Conservation (phyloP, 805 yeast genomes). For the Lipomyces orientalis region DNA sequence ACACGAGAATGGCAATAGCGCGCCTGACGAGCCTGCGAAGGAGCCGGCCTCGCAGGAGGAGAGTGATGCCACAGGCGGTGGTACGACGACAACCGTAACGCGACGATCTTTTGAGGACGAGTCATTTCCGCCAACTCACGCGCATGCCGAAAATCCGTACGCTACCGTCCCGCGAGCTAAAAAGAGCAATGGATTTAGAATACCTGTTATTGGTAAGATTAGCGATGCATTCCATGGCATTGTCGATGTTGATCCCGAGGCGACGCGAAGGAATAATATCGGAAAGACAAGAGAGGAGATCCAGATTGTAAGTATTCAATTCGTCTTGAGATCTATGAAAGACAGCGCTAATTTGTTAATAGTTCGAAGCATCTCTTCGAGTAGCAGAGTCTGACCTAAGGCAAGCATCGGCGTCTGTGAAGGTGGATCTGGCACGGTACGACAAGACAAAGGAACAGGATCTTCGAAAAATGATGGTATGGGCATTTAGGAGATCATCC, state of each 20-base stretch:
- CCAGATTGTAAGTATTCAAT: slow-evolving; percentile 23
- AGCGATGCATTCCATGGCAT: slow-evolving; percentile 62
- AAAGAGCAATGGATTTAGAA: slow-evolving; percentile 52
- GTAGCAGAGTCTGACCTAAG: slow-evolving; percentile 61
- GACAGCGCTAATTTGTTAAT: background rate
- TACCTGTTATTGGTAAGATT: slow-evolving; percentile 60
- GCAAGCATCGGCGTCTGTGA: slow-evolving; percentile 54
- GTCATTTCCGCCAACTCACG: slow-evolving; percentile 39
- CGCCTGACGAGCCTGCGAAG: background rate
- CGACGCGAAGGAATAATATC: slow-evolving; percentile 60
- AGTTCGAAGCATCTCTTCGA: slow-evolving; percentile 54
- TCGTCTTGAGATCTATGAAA: background rate
- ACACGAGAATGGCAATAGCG: slow-evolving; percentile 12
- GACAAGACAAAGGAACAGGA: slow-evolving; percentile 57
- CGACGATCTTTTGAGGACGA: slow-evolving; percentile 28
- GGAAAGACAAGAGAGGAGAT: slow-evolving; percentile 55
- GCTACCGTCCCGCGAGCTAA: slow-evolving; percentile 35
- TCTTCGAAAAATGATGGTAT: slow-evolving; percentile 55
- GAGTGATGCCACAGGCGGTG: slow-evolving; percentile 1
- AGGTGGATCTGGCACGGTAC: slow-evolving; percentile 52
- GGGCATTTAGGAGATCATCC: background rate
- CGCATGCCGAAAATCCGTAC: slow-evolving; percentile 14
- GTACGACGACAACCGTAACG: background rate
- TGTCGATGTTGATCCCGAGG: slow-evolving; percentile 69
- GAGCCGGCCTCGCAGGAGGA: slow-evolving; percentile 7